A percentile compares a stretch with the other conserved stretches of the same genome.
phyloP scores from a whole-genome alignment of 306 rosid genomes.

The Delonix regia region DNA sequence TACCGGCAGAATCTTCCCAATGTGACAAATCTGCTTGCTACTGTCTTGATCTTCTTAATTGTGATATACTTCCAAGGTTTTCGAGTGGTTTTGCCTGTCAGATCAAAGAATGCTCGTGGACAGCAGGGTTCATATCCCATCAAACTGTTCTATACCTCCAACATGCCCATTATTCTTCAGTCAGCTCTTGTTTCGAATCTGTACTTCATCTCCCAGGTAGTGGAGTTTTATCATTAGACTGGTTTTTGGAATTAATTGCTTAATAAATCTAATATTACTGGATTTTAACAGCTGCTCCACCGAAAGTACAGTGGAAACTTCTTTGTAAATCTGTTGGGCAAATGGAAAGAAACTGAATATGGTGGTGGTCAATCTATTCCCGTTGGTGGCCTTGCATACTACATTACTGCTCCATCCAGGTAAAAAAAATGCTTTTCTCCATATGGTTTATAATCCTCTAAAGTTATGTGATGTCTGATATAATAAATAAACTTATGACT shows the following conservation, averaged over 20 bases:
- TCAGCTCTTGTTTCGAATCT: slow-evolving; percentile 62
- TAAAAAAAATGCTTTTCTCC: slow-evolving; percentile 27
- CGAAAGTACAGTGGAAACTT: slow-evolving; percentile 79
- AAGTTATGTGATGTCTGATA: slow-evolving; percentile 25
- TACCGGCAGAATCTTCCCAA: slow-evolving; percentile 66
- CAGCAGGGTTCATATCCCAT: slow-evolving; percentile 63
- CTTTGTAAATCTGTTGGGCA: slow-evolving; percentile 81
- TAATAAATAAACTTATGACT: not conserved
- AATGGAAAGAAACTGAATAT: slow-evolving; percentile 91
- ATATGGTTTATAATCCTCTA: slow-evolving; percentile 25
- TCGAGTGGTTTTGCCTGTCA: slow-evolving; percentile 59
- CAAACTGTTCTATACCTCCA: slow-evolving; percentile 64
- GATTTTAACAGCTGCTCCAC: slow-evolving; percentile 63
- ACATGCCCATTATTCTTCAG: slow-evolving; percentile 69
- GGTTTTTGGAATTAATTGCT: slow-evolving; percentile 17
- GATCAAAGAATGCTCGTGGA: slow-evolving; percentile 64
- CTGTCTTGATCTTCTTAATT: slow-evolving; percentile 57
- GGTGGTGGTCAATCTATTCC: slow-evolving; percentile 84
- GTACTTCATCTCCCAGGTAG: slow-evolving; percentile 58
- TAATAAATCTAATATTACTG: slow-evolving; percentile 8
- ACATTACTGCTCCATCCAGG: slow-evolving; percentile 92
- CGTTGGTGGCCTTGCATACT: slow-evolving; percentile 88
- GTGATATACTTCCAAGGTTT: slow-evolving; percentile 67
- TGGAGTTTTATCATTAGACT: not conserved
- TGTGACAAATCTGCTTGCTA: slow-evolving; percentile 61